Conservation (phyloP, 108 stramenopile species). For the Licmophora abbreviata region DNA sequence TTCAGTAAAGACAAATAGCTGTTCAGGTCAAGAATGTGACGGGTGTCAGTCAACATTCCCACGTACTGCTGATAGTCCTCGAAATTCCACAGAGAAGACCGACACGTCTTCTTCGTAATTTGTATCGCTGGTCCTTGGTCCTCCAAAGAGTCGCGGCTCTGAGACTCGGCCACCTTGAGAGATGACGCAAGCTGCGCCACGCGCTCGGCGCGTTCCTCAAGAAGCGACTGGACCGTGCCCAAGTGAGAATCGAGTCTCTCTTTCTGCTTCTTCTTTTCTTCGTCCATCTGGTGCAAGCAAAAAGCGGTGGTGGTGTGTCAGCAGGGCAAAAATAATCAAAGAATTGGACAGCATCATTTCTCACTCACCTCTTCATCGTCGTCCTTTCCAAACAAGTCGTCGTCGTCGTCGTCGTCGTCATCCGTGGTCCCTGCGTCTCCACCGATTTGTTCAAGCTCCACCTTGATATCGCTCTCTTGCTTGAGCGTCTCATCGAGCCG, state of each 20-base stretch:
- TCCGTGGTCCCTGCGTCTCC: slow-evolving; percentile 22
- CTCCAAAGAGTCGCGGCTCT: slow-evolving; percentile 12
- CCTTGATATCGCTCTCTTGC: slow-evolving; percentile 50
- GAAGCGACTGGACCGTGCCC: slow-evolving; percentile 39
- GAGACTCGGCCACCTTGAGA: slow-evolving; percentile 32
- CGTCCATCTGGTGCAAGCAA: slow-evolving; percentile 22
- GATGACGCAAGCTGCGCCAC: slow-evolving; percentile 47
- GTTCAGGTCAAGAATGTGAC: slow-evolving; percentile 67
- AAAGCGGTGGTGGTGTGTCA: slow-evolving; percentile 2
- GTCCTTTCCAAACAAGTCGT: slow-evolving; percentile 56
- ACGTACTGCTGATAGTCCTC: slow-evolving; percentile 55
- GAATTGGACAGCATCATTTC: neutral
- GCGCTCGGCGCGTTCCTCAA: slow-evolving; percentile 52
- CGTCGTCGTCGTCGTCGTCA: slow-evolving; percentile 54
- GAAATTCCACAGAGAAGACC: slow-evolving; percentile 59
- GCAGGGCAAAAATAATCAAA: neutral
- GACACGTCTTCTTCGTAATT: slow-evolving; percentile 52
- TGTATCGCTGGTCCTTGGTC: slow-evolving; percentile 33
- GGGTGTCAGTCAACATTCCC: slow-evolving; percentile 42
- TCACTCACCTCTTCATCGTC: slow-evolving; percentile 49
- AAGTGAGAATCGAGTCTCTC: slow-evolving; percentile 41
- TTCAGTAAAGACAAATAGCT: slow-evolving; percentile 67
- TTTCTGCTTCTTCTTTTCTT: slow-evolving; percentile 42
- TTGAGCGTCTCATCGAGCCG: slow-evolving; percentile 46
- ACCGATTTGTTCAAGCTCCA: slow-evolving; percentile 44